Conservation (phyloP, 306 rosid genomes). For the Malus sieversii region DNA sequence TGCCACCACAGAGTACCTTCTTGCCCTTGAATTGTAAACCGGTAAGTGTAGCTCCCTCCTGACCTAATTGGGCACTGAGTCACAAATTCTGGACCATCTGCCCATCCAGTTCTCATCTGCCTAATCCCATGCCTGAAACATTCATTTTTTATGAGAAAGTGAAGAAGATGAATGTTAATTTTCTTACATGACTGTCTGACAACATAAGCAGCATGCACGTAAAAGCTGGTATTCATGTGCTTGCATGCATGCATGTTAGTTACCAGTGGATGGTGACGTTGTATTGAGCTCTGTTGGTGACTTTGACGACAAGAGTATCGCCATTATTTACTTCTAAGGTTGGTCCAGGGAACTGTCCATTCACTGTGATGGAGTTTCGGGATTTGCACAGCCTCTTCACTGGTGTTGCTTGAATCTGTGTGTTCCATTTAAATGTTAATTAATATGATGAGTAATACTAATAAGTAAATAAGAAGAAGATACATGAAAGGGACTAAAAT, state of each 20-base stretch:
- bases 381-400: conserved; percentile 99
- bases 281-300: conserved; percentile 77
- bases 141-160: not conserved
- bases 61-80: conserved; percentile 97
- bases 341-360: conserved; percentile 88
- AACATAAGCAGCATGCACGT: not conserved
- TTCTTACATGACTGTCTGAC: not conserved
- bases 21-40: conserved; percentile 71
- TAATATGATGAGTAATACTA: not conserved
- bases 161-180: too few relatives aligned
- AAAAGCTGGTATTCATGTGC: not conserved
- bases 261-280: conserved; percentile 89
- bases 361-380: conserved; percentile 70
- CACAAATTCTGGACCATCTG: conserved; percentile 93
- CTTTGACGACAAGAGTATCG: conserved; percentile 69
- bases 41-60: conserved; percentile 69
- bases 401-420: conserved; percentile 75
- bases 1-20: conserved; percentile 99
- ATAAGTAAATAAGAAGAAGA: not conserved
- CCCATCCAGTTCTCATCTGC: conserved; percentile 89
- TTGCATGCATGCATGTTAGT: conserved; percentile 2
- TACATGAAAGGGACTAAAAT: not conserved
- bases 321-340: conserved; percentile 80
- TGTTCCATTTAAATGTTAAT: not conserved
- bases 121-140: conserved; percentile 74